These are phyloP conservation scores for Anisodus acutangulus DNA, from an alignment of 257 asterid genomes.

Conservation along the genomic window DNA sequence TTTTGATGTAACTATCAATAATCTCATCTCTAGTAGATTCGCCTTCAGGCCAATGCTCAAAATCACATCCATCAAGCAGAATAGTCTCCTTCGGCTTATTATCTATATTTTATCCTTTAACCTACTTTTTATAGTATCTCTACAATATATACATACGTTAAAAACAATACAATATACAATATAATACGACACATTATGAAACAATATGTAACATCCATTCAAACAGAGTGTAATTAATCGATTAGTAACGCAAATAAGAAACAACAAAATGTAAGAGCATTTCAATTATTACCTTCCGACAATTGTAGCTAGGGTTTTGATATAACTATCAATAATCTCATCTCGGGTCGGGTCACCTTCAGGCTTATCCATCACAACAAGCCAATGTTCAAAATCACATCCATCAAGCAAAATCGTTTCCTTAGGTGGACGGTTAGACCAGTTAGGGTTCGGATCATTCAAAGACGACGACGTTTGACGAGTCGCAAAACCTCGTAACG, in stretches of 20 bases:
- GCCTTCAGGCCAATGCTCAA: too few species aligned
- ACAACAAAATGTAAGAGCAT: too few species aligned
- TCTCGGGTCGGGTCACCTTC: slow-evolving; percentile 77
- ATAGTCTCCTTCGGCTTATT: too few species aligned
- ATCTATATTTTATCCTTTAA: too few species aligned
- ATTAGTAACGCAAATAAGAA: too few species aligned
- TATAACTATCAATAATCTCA: slow-evolving; percentile 72
- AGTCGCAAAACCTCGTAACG: slow-evolving; percentile 60
- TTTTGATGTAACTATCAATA: too few species aligned
- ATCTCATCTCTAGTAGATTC: slow-evolving; percentile 63
- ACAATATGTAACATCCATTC: too few species aligned
- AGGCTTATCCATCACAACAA: slow-evolving; percentile 90
- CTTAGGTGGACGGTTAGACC: slow-evolving; percentile 47
- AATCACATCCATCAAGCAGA: too few species aligned
- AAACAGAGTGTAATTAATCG: too few species aligned
- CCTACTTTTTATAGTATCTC: too few species aligned
- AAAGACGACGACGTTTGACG: slow-evolving; percentile 63
- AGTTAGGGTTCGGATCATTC: too few species aligned
- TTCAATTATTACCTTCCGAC: slow-evolving; percentile 68
- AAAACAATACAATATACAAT: slow-evolving; percentile 39
- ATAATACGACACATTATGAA: too few species aligned
- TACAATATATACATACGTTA: slow-evolving; percentile 18
- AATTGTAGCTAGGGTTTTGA: slow-evolving; percentile 71
- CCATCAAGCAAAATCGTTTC: slow-evolving; percentile 95
- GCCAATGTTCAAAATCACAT: slow-evolving; percentile 99